A percentile compares a stretch with the other conserved stretches of the same genome.
Evolutionary conservation across 139 green algal genomes (phyloP).

Genomic region (Tetradesmus obliquus): DNA sequence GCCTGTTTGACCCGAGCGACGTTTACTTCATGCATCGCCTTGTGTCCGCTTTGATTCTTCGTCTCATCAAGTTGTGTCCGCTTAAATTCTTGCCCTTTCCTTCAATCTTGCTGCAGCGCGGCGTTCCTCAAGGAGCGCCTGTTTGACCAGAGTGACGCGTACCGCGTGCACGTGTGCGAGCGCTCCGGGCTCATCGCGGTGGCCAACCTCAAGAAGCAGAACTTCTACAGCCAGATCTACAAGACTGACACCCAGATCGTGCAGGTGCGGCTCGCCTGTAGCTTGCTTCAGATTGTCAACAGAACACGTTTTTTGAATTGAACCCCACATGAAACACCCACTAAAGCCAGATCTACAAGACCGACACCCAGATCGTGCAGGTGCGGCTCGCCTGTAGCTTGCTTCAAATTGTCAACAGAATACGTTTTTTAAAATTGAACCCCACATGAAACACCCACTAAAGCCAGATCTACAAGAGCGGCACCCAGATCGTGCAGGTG

Average conservation of each 20-base stretch:
- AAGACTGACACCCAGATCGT: slow-evolving; percentile 56
- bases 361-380: slow-evolving; percentile 57
- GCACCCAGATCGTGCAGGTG: slow-evolving; percentile 57
- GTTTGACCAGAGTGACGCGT: slow-evolving; percentile 91
- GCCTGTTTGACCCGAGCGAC: slow-evolving; percentile 89
- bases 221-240: slow-evolving; percentile 80
- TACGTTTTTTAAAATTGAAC: no score
- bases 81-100: neutral
- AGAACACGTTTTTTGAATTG: no score
- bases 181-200: slow-evolving; percentile 85
- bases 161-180: slow-evolving; percentile 91
- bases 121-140: slow-evolving; percentile 84
- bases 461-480: slow-evolving; percentile 69
- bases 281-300: neutral
- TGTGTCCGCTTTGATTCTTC: neutral
- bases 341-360: slow-evolving; percentile 72
- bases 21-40: slow-evolving; percentile 82
- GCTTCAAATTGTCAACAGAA: neutral
- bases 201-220: slow-evolving; percentile 91
- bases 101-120: neutral
- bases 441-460: slow-evolving; percentile 25
- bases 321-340: neutral
- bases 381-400: neutral
- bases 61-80: neutral
- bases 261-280: slow-evolving; percentile 36